Evolutionary conservation across 228 moss, liverwort and hornwort species (phyloP), one percentile per base, ranked within the genome.

Genomic region (Sphagnum magellanicum): DNA sequence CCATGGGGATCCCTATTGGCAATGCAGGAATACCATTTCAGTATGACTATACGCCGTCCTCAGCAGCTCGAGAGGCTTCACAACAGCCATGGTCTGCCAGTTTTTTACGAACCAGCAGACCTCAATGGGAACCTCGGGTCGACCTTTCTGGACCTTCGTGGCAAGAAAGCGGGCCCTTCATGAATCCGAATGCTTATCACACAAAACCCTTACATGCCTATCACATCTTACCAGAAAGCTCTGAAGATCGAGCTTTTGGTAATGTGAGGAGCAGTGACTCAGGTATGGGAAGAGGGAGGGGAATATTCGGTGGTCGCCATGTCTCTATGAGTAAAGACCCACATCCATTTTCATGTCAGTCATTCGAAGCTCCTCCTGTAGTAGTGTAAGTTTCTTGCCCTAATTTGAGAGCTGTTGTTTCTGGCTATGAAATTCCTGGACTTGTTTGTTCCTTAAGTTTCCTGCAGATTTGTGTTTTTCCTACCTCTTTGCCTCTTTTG

Each of bases 1-100:
- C 75, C 9, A 74, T 79, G 47, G 86, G 80, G 6, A 58, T 87
- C 69, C 83, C 80, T 5, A 67, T 71, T 4, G 78, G 81, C 66
- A 78, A 78, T 4, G 53, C 81, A 16, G 81, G 85, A 4, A 85
- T 53, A 52, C 81, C 79, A 9, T 59, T 81, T 8, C 79, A 76
- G 5, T 74, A 73, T 48, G 17, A 61, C 16, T 49, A 51, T 15
- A 17, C 51, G 10, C 67, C 64, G 6, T 13, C 48, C 47, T 48
- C 49, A 49, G 48, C 48, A 64, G 14, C 49, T 8, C 64, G 49
- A 49, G 67, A 32, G 51, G 51, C 12, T 52, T 51, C 51, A 16
- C 67, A 15, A 61, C 50, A 16, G 72, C 79, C 1, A 77, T 85
- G 79, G 79, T 71, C 67, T 71, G 76, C 11, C 78, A 74, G 74